Base-by-base conservation (phyloP, 75 land plant genomes). In the Isoetes taiwanensis region DNA sequence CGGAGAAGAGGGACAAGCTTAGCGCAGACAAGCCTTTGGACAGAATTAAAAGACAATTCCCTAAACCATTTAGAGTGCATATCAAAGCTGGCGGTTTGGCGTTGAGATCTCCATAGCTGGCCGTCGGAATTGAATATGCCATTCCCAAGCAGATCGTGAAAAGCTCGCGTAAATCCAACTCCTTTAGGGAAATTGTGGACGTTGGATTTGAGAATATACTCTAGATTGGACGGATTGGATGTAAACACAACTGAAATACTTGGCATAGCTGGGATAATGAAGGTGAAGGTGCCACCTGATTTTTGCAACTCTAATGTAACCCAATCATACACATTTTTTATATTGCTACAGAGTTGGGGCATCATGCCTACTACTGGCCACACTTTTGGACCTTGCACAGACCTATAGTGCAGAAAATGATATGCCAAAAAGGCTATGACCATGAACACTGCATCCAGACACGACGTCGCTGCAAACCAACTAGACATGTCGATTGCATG, bases 341-440 rank as follows among this genome's bases (percentile, higher is more conserved):
- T 67, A 6, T 72, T 82, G 6, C 58, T n/a, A 25, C 77, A 16
- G 35, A 90, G 43, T 0, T 95, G 80, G 0, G 96, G 96, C 17
- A 80, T 55, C 78, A 80, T 82, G 14, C 96, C 96, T 42, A 90
- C 32, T 10, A 90, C 26, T 2, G 90, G 90, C 96, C 96, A 89
- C n/a, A n/a, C n/a, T n/a, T n/a, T n/a, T n/a, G n/a, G n/a, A n/a
- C n/a, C n/a, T n/a, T n/a, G n/a, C n/a, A n/a, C n/a, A n/a, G n/a
- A n/a, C n/a, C n/a, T n/a, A n/a, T n/a, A n/a, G n/a, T n/a, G n/a
- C n/a, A n/a, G n/a, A n/a, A n/a, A n/a, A n/a, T n/a, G n/a, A n/a
- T n/a, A n/a, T n/a, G n/a, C n/a, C n/a, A n/a, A n/a, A n/a, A n/a
- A n/a, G n/a, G n/a, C n/a, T n/a, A n/a, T n/a, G n/a, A n/a, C n/a